Evolutionary conservation across 805 yeast species (phyloP).

Genomic region (Schwanniomyces pseudopolymorphus): DNA sequence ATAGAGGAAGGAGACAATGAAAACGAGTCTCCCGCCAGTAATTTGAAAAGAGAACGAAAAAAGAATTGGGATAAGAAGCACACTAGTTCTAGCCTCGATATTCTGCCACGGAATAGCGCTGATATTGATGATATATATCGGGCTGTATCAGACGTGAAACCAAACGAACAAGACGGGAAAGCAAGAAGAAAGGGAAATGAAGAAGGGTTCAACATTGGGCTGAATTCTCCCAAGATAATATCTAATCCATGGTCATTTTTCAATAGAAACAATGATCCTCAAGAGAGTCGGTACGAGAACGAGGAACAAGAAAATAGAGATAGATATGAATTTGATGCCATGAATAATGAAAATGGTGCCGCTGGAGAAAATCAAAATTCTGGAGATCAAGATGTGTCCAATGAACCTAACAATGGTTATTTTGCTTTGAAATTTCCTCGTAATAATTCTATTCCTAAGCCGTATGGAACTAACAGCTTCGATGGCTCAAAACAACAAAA

Average conservation of each 20-base stretch:
- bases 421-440: slow-evolving; percentile 1
- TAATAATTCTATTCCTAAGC: neutral
- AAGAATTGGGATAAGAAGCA: neutral
- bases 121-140: neutral
- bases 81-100: neutral
- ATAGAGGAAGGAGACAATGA: neutral
- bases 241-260: slow-evolving; percentile 35
- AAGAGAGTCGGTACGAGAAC: slow-evolving; percentile 29
- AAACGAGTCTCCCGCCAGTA: neutral
- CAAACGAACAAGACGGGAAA: neutral
- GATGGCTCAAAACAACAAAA: slow-evolving; percentile 18
- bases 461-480: slow-evolving; percentile 3
- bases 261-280: slow-evolving; percentile 25
- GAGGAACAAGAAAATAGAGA: slow-evolving; percentile 29
- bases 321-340: slow-evolving; percentile 1
- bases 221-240: slow-evolving; percentile 21
- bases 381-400: neutral
- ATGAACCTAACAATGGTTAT: slow-evolving; percentile 4
- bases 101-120: neutral
- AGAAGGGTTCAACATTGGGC: neutral
- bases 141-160: neutral
- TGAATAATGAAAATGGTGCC: neutral
- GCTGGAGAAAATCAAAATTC: slow-evolving; percentile 6
- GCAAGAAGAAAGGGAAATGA: neutral
- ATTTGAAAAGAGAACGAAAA: neutral